Base-by-base conservation (phyloP, 1,139 yeast genomes). In the Petasospora fabianii region DNA sequence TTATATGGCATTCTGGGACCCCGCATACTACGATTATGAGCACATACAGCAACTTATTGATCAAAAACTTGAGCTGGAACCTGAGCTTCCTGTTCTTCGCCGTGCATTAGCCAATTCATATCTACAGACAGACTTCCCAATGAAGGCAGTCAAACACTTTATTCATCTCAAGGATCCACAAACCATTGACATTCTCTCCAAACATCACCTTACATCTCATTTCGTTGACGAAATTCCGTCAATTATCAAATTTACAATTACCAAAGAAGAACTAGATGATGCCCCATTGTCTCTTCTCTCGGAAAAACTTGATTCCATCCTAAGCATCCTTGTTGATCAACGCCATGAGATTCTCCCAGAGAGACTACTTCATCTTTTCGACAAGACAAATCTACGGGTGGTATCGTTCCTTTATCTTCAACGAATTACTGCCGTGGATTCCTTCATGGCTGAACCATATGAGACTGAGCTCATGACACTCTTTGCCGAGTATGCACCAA, bases 381-480 rank as follows among this genome's bases (percentile, higher is more conserved):
- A 61, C 3, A 54, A 65, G 5, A 54, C 65, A 19, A 60, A 62
- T 8, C 62, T 84, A 34, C 69, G 77, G 29, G 63, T 77, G 26
- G 66, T 87, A 14, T 73, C 75, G 38, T 87, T 79, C 51, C 63
- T 86, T 16, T 77, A 76, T 46, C 59, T 82, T 35, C 81, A 82
- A 42, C 66, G 69, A 44, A 63, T 86, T 12, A 68, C 71, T 17
- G 56, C 59, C 15, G 61, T 67, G 6, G 95, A 86, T 53, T 74
- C 77, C 21, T 68, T 71, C 34, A 56, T 77, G 37, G 67, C 76
- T 3, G 65, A 65, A 26, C 71, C 70, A 6, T 80, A 75, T 55
- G 94, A 87, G 32, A 80, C 86, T 50, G 74, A 80, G 34, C 69
- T 83, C 55, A 74, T 88, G 19, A 59, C 66, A 41, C 64, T 90